Conservation (phyloP, 129 eudicot species). For the Saposhnikovia divaricata region DNA sequence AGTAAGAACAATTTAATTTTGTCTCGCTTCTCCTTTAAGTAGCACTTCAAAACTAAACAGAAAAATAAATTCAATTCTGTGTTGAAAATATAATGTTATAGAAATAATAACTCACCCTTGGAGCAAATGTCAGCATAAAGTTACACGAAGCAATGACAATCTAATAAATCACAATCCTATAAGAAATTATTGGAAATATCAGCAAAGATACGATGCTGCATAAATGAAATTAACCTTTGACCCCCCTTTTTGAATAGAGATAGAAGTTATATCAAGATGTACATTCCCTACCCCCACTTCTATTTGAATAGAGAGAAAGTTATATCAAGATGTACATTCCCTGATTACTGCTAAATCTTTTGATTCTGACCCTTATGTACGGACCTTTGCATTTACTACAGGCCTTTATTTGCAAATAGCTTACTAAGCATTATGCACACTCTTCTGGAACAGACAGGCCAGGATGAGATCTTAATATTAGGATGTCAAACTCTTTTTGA, state of each 20-base stretch:
- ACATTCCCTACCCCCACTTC: neutral
- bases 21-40: neutral
- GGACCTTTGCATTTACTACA: constrained; percentile 27
- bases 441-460: constrained; percentile 73
- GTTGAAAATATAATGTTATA: neutral
- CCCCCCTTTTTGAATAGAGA: neutral
- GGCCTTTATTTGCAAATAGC: constrained; percentile 94
- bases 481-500: constrained; percentile 87
- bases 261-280: neutral
- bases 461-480: constrained; percentile 65
- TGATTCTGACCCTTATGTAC: neutral
- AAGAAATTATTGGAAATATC: neutral
- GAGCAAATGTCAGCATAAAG: neutral
- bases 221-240: neutral
- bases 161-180: neutral
- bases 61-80: neutral
- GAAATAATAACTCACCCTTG: neutral
- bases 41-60: neutral
- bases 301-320: neutral
- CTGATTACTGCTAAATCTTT: neutral
- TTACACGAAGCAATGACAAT: neutral
- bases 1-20: neutral
- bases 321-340: neutral
- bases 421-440: constrained; percentile 68
- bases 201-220: neutral